Evolutionary conservation across 257 asterid species (phyloP), one percentile per base, ranked within the genome.

Genomic region (Solanum sitiens): DNA sequence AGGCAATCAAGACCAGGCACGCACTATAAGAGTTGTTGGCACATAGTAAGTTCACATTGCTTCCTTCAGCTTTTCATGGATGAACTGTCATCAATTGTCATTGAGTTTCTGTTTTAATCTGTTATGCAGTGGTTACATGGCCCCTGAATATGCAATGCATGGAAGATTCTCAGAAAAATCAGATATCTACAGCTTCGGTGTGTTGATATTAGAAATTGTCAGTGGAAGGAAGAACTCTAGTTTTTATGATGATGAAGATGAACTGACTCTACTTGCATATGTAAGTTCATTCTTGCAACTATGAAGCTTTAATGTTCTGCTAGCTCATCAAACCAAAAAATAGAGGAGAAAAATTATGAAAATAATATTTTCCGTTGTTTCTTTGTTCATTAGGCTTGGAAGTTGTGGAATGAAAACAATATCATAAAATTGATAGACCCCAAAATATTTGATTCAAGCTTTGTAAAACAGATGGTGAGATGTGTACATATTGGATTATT

Each of bases 111-210:
- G 11, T 47, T 67, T 70, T 63, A 27, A 65, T 70, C 21, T 86
- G 83, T 89, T 44, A 83, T 89, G 89, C 91, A 90, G 98, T 79
- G 98, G 98, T 37, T 95, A 95, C 59, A 93, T 95, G 96, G 95
- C 98, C 71, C 98, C 98, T 7, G 98, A 94, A 88, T 95, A 95
- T 61, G 96, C 98, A 50, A 42, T 93, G 91, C 89, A 89, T 59
- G 95, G 98, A 82, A 93, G 91, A 89, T 94, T 93, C 89, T 93
- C 98, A 5, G 96, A 95, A 83, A 95, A 90, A 75, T 92, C 98
- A 14, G 98, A 95, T 82, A 92, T 93, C n/a, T 95, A 90, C 87
- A 93, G 95, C 92, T 92, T 93, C 4, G 98, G 98, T 75, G 94
- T 95, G 50, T 71, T 95, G 86, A 87, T 95, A 50, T 79, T 95